These are phyloP conservation scores for Kwoniella sp. DNA, from an alignment of 768 basidiomycete genomes.

Conservation along the genomic window DNA sequence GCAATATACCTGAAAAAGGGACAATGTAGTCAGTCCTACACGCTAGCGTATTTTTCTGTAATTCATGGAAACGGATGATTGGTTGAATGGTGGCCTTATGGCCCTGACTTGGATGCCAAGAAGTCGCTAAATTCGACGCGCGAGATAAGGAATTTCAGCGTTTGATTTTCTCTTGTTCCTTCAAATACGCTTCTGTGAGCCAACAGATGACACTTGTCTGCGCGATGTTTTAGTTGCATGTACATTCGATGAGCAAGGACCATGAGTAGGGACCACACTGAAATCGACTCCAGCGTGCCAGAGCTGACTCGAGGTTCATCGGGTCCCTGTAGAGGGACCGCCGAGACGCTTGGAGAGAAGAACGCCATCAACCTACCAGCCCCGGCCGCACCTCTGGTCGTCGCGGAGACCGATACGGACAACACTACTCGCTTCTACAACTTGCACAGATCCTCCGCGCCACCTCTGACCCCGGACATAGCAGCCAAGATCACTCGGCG, in stretches of 20 bases:
- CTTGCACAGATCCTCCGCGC: background rate
- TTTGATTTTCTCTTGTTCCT: too few relatives aligned
- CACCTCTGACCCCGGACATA: background rate
- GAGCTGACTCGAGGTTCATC: background rate
- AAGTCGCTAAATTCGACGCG: background rate
- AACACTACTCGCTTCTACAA: conserved; percentile 10
- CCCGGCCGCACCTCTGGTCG: background rate
- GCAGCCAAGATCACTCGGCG: background rate
- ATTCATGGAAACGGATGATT: background rate
- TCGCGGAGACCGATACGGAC: background rate
- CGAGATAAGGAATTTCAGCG: background rate
- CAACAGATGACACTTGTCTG: too few relatives aligned
- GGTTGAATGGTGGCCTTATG: background rate
- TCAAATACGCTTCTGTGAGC: too few relatives aligned
- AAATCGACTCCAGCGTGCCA: background rate
- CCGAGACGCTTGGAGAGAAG: background rate
- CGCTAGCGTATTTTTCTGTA: background rate
- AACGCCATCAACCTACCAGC: background rate
- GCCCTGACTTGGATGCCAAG: background rate
- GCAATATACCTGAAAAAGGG: background rate
- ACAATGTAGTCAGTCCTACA: background rate
- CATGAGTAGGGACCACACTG: background rate
- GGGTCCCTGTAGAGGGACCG: background rate
- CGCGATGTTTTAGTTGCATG: too few relatives aligned
- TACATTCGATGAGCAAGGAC: too few relatives aligned